A percentile compares a stretch with the other conserved stretches of the same genome.
These are phyloP conservation scores for Puccinia triticina DNA, from an alignment of 1,284 basidiomycete genomes.

Conservation along the genomic window DNA sequence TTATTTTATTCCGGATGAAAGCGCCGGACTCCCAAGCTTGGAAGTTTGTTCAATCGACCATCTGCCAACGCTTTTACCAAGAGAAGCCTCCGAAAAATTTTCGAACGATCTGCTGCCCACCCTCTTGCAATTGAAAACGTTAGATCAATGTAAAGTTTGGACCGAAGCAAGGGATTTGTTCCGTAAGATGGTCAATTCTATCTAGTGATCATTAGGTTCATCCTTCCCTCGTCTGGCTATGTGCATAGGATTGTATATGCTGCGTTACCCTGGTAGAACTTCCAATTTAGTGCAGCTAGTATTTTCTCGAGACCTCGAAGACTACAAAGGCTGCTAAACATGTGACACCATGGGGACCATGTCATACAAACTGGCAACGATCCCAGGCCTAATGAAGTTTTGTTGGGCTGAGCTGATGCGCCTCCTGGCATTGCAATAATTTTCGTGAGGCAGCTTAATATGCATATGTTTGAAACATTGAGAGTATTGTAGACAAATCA, in stretches of 20 bases:
- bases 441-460: too few relatives aligned
- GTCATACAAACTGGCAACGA: too few relatives aligned
- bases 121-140: constrained; percentile 69
- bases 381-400: too few relatives aligned
- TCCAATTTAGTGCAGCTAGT: too few relatives aligned
- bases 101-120: constrained; percentile 86
- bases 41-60: constrained; percentile 97
- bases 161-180: constrained; percentile 44
- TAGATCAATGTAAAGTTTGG: constrained; percentile 42
- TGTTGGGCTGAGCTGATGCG: too few relatives aligned
- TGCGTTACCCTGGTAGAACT: too few relatives aligned
- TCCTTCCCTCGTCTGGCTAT: neutral
- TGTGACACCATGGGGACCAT: too few relatives aligned
- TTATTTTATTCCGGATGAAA: constrained; percentile 58
- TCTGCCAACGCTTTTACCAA: constrained; percentile 88
- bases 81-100: constrained; percentile 97
- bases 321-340: too few relatives aligned
- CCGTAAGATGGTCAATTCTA: constrained; percentile 36
- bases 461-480: too few relatives aligned
- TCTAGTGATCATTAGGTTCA: neutral
- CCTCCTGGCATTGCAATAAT: too few relatives aligned
- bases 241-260: neutral
- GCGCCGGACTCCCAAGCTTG: constrained; percentile 67
- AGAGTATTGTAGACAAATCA: too few relatives aligned
- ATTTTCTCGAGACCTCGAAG: too few relatives aligned